These are phyloP conservation scores for Noccaea caerulescens DNA, from an alignment of 345 rosid genomes.

Conservation along the genomic window DNA sequence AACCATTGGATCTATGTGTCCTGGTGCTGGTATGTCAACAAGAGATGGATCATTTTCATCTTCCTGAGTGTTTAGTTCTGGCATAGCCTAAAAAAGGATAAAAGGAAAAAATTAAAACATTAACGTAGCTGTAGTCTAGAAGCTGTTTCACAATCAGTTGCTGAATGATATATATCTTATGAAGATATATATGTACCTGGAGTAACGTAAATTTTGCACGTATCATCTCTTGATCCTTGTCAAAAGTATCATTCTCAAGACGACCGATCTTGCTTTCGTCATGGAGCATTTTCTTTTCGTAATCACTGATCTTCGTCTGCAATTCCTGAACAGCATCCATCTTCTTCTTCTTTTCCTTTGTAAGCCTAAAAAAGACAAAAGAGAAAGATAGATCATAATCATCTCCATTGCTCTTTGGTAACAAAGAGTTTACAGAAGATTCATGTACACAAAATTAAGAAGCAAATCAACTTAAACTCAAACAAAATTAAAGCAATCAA, in stretches of 20 bases:
- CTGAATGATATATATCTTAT: neutral
- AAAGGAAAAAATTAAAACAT: neutral
- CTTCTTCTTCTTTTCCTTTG: neutral
- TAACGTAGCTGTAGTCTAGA: too few relatives aligned
- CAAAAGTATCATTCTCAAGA: neutral
- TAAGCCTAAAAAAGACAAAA: too few relatives aligned
- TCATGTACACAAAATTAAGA: too few relatives aligned
- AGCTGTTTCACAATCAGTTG: neutral
- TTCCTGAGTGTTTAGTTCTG: neutral
- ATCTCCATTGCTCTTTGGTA: too few relatives aligned
- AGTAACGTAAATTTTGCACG: conserved; percentile 1
- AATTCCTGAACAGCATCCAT: neutral
- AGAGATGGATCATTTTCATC: neutral
- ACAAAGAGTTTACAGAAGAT: too few relatives aligned
- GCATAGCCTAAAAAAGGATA: neutral
- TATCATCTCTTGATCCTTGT: conserved; percentile 8
- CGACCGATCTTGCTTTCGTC: neutral
- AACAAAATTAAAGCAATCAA: too few relatives aligned
- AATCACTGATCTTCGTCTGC: conserved; percentile 2
- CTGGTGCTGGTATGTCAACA: neutral
- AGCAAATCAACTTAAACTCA: too few relatives aligned
- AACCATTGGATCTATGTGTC: neutral
- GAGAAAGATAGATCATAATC: too few relatives aligned
- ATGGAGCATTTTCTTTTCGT: neutral
- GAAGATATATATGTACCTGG: neutral